phyloP scores from a whole-genome alignment of 1,284 basidiomycete species.

The Malassezia japonica region DNA sequence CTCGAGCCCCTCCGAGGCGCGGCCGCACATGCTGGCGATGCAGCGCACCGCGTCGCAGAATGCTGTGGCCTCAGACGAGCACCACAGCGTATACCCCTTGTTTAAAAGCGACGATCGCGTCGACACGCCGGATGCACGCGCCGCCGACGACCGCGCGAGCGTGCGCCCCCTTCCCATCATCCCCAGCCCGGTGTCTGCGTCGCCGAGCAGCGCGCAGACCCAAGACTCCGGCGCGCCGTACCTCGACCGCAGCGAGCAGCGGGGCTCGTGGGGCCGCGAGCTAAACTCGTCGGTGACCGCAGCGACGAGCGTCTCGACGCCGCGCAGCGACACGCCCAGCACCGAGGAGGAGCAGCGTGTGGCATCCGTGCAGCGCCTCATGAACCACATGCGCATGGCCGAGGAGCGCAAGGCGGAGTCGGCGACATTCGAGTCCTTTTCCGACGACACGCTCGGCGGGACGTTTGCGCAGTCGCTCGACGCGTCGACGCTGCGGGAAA shows the following conservation, averaged over 20 bases:
- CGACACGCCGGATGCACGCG: neutral
- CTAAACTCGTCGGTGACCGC: neutral
- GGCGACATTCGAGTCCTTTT: slow-evolving; percentile 7
- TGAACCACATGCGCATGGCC: slow-evolving; percentile 2
- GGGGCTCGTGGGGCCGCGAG: neutral
- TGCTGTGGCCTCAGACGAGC: neutral
- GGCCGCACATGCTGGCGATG: neutral
- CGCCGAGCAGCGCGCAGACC: neutral
- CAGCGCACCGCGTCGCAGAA: neutral
- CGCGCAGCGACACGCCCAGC: neutral
- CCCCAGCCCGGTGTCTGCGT: slow-evolving; percentile 4
- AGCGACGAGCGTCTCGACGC: neutral
- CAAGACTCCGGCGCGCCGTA: neutral
- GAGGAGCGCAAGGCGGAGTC: slow-evolving; percentile 5
- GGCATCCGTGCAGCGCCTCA: slow-evolving; percentile 9
- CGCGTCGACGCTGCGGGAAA: slow-evolving; percentile 7
- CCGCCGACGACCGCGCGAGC: neutral
- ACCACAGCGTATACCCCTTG: slow-evolving; percentile 6
- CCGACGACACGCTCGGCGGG: slow-evolving; percentile 14
- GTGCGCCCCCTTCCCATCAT: neutral
- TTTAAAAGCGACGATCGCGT: slow-evolving; percentile 6
- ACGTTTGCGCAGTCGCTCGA: slow-evolving; percentile 19
- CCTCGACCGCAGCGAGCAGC: neutral
- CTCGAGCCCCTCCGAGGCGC: neutral
- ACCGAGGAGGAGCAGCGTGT: neutral